phyloP scores from a whole-genome alignment of 2,329 filamentous ascomycete species.

The Venturia carpophila region DNA sequence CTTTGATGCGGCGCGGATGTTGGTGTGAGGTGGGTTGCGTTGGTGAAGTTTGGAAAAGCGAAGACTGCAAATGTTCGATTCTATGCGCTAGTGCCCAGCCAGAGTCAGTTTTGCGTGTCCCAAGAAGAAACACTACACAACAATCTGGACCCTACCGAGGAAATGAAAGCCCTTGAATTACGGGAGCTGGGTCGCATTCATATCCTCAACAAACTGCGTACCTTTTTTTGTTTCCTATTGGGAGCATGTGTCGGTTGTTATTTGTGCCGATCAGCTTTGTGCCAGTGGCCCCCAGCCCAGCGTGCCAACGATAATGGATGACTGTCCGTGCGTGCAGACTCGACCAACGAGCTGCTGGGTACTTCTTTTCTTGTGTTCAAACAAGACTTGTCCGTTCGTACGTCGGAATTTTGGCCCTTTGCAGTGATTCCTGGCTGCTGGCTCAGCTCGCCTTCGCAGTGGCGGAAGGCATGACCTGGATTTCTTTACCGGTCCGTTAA shows the following conservation, averaged over 20 bases:
- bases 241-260: neutral
- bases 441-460: neutral
- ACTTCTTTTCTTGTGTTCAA: neutral
- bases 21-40: neutral
- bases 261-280: slow-evolving; percentile 6
- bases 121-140: slow-evolving; percentile 3
- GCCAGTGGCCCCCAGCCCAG: slow-evolving; percentile 5
- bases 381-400: neutral
- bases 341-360: neutral
- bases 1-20: neutral
- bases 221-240: neutral
- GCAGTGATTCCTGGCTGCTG: neutral
- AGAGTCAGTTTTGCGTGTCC: slow-evolving; percentile 8
- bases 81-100: slow-evolving; percentile 1
- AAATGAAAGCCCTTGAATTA: neutral
- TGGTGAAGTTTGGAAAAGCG: neutral
- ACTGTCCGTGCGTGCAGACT: slow-evolving; percentile 5
- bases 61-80: slow-evolving; percentile 1
- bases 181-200: neutral
- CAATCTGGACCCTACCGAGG: neutral
- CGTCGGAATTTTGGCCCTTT: neutral
- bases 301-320: slow-evolving; percentile 1
- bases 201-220: neutral
- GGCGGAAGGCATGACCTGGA: neutral
- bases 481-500: neutral